These are phyloP conservation scores for Aspergillus hancockii DNA, from an alignment of 495 filamentous ascomycete genomes.

Conservation along the genomic window DNA sequence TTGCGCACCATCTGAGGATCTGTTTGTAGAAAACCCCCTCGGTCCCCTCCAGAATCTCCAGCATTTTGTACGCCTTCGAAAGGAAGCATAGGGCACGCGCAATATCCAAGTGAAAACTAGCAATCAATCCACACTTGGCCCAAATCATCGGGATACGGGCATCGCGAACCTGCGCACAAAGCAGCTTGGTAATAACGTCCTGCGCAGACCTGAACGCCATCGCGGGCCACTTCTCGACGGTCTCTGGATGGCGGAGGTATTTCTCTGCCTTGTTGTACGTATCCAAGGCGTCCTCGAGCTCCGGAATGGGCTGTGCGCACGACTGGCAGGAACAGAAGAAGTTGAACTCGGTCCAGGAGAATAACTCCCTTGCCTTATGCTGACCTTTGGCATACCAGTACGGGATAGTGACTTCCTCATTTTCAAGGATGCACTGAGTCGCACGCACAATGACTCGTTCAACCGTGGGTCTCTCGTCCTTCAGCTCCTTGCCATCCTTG, in stretches of 20 bases:
- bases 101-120: constrained; percentile 19
- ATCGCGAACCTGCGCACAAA: not conserved
- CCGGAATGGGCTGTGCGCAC: not conserved
- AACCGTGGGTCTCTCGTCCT: not conserved
- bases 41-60: constrained; percentile 1
- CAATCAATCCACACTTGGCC: constrained; percentile 19
- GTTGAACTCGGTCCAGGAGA: not conserved
- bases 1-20: constrained; percentile 8
- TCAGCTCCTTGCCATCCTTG: not conserved
- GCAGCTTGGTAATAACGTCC: constrained; percentile 2
- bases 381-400: constrained; percentile 11
- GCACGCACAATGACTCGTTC: constrained; percentile 11
- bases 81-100: constrained; percentile 20
- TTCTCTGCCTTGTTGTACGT: not conserved
- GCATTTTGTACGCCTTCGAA: not conserved
- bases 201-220: constrained; percentile 8
- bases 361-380: not conserved
- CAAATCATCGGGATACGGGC: constrained; percentile 11
- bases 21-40: constrained; percentile 6
- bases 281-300: constrained; percentile 6
- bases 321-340: constrained; percentile 18
- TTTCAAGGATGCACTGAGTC: constrained; percentile 16
- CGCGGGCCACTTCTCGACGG: constrained; percentile 11
- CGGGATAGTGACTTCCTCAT: constrained; percentile 30
- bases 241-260: not conserved